phyloP scores from a whole-genome alignment of 1,284 basidiomycete species.

The Ganoderma boninense region DNA sequence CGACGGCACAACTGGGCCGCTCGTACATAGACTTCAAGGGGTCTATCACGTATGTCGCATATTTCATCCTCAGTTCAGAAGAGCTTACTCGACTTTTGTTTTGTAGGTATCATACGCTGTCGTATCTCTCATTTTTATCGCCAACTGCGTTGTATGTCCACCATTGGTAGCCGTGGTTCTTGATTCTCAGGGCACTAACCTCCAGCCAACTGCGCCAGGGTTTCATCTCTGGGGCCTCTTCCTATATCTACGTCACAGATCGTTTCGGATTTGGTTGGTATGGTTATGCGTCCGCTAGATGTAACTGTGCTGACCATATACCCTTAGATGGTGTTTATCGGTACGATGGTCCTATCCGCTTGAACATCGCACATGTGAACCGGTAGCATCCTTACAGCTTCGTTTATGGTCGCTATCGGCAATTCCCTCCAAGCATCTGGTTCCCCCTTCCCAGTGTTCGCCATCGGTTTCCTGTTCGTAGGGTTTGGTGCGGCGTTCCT shows the following conservation, averaged over 20 bases:
- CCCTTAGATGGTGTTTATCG: conserved; percentile 37
- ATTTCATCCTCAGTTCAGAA: background rate
- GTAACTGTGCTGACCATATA: background rate
- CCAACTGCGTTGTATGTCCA: conserved; percentile 55
- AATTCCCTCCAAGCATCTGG: conserved; percentile 65
- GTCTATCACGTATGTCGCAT: conserved; percentile 53
- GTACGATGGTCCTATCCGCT: conserved; percentile 20
- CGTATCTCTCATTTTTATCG: conserved; percentile 66
- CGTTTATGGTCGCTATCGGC: conserved; percentile 48
- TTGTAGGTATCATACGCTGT: conserved; percentile 50
- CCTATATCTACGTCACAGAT: conserved; percentile 60
- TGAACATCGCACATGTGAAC: background rate
- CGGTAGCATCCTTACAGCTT: conserved; percentile 7
- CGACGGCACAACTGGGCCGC: conserved; percentile 66
- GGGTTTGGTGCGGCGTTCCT: conserved; percentile 69
- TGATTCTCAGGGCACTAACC: background rate
- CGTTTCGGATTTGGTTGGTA: conserved; percentile 63
- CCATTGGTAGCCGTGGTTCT: background rate
- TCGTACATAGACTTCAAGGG: conserved; percentile 63
- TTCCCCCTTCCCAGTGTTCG: conserved; percentile 71
- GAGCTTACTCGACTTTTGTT: background rate
- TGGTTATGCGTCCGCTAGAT: background rate
- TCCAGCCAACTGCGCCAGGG: conserved; percentile 42
- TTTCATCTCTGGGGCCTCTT: conserved; percentile 54
- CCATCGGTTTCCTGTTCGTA: conserved; percentile 62